Percentiles rank a stretch among this genome's conserved stretches.
phyloP scores from a whole-genome alignment of 164 flowering plant genomes.

The Vitis rupestris region DNA sequence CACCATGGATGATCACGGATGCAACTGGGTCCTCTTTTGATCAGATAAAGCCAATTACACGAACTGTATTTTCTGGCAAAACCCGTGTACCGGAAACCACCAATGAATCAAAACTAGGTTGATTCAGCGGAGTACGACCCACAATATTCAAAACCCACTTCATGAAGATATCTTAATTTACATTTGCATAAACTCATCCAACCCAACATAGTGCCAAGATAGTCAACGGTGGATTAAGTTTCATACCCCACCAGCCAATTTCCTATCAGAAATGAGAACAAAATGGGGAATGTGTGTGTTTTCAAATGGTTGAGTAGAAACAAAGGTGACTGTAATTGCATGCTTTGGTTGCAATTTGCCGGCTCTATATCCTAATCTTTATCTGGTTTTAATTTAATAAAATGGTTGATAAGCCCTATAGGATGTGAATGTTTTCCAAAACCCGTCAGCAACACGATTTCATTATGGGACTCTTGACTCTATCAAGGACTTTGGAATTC shows the following conservation, averaged over 20 bases:
- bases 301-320: constrained; percentile 3
- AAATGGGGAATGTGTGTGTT: background rate
- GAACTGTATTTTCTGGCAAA: background rate
- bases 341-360: constrained; percentile 1
- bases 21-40: background rate
- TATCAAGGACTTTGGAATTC: no score
- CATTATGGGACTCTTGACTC: no score
- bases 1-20: no score
- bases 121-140: constrained; percentile 3
- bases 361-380: background rate
- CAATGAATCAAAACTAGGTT: background rate
- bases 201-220: constrained; percentile 1
- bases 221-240: constrained; percentile 20
- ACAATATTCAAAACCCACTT: constrained; percentile 4
- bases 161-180: background rate
- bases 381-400: no score
- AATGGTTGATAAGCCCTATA: no score
- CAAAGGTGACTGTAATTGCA: constrained; percentile 12
- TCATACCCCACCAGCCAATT: constrained; percentile 10
- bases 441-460: no score
- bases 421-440: no score
- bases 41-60: constrained; percentile 2
- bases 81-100: constrained; percentile 8
- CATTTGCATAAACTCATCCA: background rate
- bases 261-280: background rate